phyloP scores from a whole-genome alignment of 768 basidiomycete genomes.

The Russula vinacea region DNA sequence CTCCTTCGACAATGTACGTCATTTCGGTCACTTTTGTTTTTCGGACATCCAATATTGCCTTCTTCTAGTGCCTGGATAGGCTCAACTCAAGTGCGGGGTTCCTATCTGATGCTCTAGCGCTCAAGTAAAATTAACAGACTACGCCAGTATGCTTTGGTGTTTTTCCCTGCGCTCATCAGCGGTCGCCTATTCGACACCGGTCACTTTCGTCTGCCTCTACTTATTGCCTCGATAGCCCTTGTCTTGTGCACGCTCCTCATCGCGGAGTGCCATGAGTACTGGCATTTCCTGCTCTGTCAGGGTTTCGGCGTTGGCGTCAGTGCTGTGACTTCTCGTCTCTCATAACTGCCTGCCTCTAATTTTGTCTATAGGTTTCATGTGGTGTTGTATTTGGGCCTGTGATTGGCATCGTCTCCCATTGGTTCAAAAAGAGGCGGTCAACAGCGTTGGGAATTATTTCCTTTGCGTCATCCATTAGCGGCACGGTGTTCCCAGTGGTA shows the following conservation, averaged over 20 bases:
- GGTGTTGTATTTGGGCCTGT: conserved; percentile 65
- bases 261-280: conserved; percentile 68
- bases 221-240: conserved; percentile 48
- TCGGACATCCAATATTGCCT: background rate
- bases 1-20: conserved; percentile 62
- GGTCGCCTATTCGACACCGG: conserved; percentile 76
- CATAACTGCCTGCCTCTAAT: background rate
- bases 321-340: conserved; percentile 10
- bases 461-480: conserved; percentile 65
- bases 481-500: conserved; percentile 62
- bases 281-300: conserved; percentile 78
- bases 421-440: conserved; percentile 61
- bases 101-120: background rate
- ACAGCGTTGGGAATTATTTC: conserved; percentile 61
- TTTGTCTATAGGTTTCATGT: conserved; percentile 31
- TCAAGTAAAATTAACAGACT: background rate
- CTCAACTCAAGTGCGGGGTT: conserved; percentile 55
- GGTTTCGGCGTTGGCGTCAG: conserved; percentile 64
- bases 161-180: conserved; percentile 57
- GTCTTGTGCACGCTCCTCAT: conserved; percentile 59
- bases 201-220: conserved; percentile 52
- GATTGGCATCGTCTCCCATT: conserved; percentile 60
- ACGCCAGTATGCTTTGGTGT: conserved; percentile 56
- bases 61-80: conserved; percentile 71
- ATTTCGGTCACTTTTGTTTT: background rate